Evolutionary conservation across 495 filamentous ascomycete genomes (phyloP).

Genomic region (Echria macrotheca): DNA sequence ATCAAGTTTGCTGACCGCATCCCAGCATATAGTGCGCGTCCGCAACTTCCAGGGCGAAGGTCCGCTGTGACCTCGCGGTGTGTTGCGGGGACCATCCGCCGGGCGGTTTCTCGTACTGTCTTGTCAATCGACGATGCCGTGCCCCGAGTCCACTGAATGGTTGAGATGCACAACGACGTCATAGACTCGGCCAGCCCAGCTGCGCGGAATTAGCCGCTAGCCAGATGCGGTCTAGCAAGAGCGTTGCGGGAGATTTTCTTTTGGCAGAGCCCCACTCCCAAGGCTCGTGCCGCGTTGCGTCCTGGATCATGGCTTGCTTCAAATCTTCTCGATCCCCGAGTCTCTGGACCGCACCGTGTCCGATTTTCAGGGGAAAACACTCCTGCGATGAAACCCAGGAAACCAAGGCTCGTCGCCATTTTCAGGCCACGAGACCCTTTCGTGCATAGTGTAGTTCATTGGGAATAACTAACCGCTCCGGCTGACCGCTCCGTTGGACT

Average conservation of each 20-base stretch:
- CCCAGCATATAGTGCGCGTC: too few relatives aligned
- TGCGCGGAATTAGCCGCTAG: not conserved
- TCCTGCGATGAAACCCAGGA: not conserved
- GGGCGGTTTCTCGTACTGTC: not conserved
- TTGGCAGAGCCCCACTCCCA: not conserved
- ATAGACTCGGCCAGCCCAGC: slow-evolving; percentile 1
- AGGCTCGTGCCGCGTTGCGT: too few relatives aligned
- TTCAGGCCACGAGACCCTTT: not conserved
- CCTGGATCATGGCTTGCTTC: too few relatives aligned
- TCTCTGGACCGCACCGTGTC: too few relatives aligned
- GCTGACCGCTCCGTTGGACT: too few relatives aligned
- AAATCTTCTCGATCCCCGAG: too few relatives aligned
- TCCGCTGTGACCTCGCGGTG: not conserved
- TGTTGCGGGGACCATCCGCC: too few relatives aligned
- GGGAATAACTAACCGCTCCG: too few relatives aligned
- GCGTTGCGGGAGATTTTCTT: slow-evolving; percentile 7
- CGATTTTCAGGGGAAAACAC: too few relatives aligned
- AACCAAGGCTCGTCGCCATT: not conserved
- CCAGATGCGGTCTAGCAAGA: not conserved
- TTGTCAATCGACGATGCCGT: not conserved
- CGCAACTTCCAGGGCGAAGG: not conserved
- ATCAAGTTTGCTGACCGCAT: too few relatives aligned
- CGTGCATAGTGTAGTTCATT: not conserved
- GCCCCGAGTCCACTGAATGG: not conserved
- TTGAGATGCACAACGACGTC: slow-evolving; percentile 4